Conservation (phyloP, 2,329 filamentous ascomycete species). For the Penicillium hordei region DNA sequence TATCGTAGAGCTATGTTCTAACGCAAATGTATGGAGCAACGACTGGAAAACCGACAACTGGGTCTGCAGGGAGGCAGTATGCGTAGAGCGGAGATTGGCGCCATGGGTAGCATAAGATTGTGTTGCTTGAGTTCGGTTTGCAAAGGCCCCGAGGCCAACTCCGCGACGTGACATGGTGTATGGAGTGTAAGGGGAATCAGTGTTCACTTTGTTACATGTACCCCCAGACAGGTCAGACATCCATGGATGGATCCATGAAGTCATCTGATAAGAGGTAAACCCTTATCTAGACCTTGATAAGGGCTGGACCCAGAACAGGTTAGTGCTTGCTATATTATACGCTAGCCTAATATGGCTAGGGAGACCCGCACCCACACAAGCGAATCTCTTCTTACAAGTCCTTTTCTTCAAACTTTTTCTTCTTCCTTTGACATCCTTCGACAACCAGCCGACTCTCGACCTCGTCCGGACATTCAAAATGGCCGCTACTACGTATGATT, state of each 20-base stretch:
- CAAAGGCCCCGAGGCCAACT: constrained; percentile 87
- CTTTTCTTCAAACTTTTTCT: constrained; percentile 24
- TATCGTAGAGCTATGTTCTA: constrained; percentile 93
- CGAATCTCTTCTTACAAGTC: constrained; percentile 25
- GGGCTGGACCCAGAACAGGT: constrained; percentile 2
- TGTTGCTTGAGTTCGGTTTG: constrained; percentile 77
- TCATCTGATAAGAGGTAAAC: constrained; percentile 27
- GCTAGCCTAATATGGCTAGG: constrained; percentile 23
- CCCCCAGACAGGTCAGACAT: background rate
- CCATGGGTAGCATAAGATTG: constrained; percentile 91
- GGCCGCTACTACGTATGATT: constrained; percentile 63
- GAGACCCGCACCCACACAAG: constrained; percentile 36
- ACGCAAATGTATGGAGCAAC: constrained; percentile 88
- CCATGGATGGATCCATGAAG: constrained; percentile 15
- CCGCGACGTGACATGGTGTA: constrained; percentile 55
- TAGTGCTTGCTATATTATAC: background rate
- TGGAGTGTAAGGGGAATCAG: background rate
- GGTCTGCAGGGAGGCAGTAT: constrained; percentile 82
- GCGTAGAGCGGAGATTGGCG: constrained; percentile 76
- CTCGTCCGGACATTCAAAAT: constrained; percentile 53
- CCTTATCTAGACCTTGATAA: constrained; percentile 22
- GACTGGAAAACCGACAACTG: constrained; percentile 96
- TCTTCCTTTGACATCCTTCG: constrained; percentile 37
- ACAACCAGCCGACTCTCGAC: constrained; percentile 42
- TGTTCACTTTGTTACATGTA: background rate